Conservation (phyloP, 176 grass and related monocot species). For the Alloteropsis semialata region DNA sequence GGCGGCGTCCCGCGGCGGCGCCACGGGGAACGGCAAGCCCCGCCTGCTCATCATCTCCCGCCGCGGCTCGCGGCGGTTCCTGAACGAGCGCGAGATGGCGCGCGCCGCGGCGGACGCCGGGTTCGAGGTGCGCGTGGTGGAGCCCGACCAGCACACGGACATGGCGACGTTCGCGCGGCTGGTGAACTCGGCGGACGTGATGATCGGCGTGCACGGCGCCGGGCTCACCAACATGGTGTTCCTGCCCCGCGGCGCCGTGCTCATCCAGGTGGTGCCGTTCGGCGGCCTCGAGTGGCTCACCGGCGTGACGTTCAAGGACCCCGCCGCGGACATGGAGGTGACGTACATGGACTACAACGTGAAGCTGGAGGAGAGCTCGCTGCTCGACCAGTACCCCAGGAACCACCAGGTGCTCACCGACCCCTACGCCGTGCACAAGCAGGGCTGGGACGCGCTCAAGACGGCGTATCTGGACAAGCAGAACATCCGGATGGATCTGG, state of each 20-base stretch:
- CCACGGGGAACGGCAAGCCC: conserved; percentile 33
- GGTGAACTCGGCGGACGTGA: conserved; percentile 68
- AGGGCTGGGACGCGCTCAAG: conserved; percentile 86
- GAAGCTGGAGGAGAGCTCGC: conserved; percentile 72
- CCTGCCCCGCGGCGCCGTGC: conserved; percentile 62
- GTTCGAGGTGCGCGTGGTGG: conserved; percentile 60
- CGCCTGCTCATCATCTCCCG: conserved; percentile 65
- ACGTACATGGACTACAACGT: conserved; percentile 89
- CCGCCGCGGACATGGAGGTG: conserved; percentile 75
- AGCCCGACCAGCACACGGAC: conserved; percentile 70
- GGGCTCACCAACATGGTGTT: conserved; percentile 98
- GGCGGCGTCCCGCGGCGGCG: conserved; percentile 45
- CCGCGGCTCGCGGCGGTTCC: conserved; percentile 45
- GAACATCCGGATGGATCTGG: conserved; percentile 68
- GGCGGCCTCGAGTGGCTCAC: conserved; percentile 87
- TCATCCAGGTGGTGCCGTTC: conserved; percentile 85
- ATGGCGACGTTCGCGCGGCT: conserved; percentile 53
- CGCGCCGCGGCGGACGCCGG: conserved; percentile 21
- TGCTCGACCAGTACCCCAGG: conserved; percentile 78
- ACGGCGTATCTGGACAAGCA: conserved; percentile 84
- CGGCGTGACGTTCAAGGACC: conserved; percentile 67
- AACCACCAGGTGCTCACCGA: conserved; percentile 75
- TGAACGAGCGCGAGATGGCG: conserved; percentile 62
- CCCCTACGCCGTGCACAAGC: conserved; percentile 73
- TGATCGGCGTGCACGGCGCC: conserved; percentile 73